Evolutionary conservation across 1,284 basidiomycete genomes (phyloP).

Genomic region (Fistulinella cinereoalba): DNA sequence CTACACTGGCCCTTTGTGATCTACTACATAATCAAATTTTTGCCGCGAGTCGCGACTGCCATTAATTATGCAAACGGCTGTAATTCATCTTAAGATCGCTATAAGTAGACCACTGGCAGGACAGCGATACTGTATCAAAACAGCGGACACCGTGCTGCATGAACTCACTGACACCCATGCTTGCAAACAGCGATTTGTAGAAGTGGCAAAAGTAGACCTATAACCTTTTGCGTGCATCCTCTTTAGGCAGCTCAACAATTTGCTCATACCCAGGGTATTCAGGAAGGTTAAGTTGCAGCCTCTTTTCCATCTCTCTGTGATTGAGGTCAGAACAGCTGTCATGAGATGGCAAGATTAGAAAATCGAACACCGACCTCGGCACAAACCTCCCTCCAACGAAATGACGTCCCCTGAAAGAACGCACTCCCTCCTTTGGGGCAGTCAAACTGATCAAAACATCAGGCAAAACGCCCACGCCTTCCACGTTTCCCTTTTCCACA

Average conservation of each 20-base stretch:
- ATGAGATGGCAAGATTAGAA: background rate
- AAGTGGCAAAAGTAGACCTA: conserved; percentile 6
- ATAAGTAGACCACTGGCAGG: too few relatives aligned
- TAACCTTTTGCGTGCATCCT: conserved; percentile 4
- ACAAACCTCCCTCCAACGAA: conserved; percentile 84
- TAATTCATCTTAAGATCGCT: too few relatives aligned
- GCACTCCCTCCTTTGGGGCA: conserved; percentile 88
- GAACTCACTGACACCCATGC: too few relatives aligned
- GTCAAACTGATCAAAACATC: conserved; percentile 88
- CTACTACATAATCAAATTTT: too few relatives aligned
- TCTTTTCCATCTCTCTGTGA: conserved; percentile 65
- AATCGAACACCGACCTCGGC: conserved; percentile 58
- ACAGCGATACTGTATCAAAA: too few relatives aligned
- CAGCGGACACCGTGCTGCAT: too few relatives aligned
- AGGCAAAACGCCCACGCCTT: conserved; percentile 60
- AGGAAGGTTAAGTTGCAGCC: conserved; percentile 75
- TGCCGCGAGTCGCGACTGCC: too few relatives aligned
- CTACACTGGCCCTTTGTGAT: too few relatives aligned
- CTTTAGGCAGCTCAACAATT: conserved; percentile 65
- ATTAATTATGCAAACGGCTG: too few relatives aligned
- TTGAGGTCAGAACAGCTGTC: conserved; percentile 1
- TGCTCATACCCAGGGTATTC: conserved; percentile 74
- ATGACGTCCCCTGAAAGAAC: conserved; percentile 76
- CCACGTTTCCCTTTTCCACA: conserved; percentile 73
- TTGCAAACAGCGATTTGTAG: background rate